These are phyloP conservation scores for Macrolepiota albuminosa DNA, from an alignment of 768 basidiomycete genomes.

Conservation along the genomic window DNA sequence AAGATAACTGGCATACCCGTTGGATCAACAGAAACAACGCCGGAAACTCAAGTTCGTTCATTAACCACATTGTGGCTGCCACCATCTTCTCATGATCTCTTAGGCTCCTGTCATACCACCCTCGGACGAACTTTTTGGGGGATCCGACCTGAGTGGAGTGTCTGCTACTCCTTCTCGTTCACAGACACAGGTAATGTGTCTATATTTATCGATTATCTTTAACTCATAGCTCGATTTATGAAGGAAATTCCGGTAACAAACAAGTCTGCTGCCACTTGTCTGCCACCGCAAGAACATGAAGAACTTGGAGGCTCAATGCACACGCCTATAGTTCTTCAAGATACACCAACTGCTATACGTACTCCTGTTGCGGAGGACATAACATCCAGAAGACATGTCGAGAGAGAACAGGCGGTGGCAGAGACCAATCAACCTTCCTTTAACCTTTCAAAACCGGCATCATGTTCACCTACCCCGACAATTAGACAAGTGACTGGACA, in stretches of 20 bases:
- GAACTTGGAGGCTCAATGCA: neutral
- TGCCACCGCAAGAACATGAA: neutral
- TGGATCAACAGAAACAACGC: constrained; percentile 2
- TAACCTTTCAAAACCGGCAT: neutral
- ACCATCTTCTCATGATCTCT: neutral
- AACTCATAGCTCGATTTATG: neutral
- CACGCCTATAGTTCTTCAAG: neutral
- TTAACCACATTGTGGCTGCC: neutral
- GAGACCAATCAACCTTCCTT: neutral
- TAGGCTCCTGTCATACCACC: constrained; percentile 8
- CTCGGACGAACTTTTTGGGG: constrained; percentile 23
- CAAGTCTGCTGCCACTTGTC: neutral
- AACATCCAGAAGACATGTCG: neutral
- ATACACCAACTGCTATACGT: neutral
- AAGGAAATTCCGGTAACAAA: neutral
- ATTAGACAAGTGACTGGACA: constrained; percentile 6
- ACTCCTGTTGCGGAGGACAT: neutral
- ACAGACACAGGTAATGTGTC: constrained; percentile 16
- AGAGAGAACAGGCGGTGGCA: neutral
- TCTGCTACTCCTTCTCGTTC: constrained; percentile 24
- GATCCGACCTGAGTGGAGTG: constrained; percentile 31
- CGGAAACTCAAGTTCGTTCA: neutral
- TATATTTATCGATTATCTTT: neutral
- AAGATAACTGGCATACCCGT: constrained; percentile 20
- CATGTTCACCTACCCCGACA: neutral